Evolutionary conservation across 2,329 filamentous ascomycete species (phyloP), one percentile per base, ranked within the genome.

Genomic region (Diaporthe eres): DNA sequence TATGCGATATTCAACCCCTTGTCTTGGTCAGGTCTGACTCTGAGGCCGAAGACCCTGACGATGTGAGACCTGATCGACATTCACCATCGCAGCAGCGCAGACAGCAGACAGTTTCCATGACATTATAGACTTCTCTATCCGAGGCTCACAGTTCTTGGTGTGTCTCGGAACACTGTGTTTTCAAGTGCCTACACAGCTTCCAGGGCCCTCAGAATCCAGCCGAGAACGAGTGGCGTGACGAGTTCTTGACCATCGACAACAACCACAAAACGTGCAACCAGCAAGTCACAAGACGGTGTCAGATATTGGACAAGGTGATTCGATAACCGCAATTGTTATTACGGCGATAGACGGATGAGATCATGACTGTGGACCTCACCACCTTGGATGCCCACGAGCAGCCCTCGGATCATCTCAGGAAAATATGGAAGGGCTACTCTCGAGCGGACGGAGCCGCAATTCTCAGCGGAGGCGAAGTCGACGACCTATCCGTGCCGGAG

Each of bases 381-480:
- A 86, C 88, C 28, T 86, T 96, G 3, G 94, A 98, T 84, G 93
- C 95, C 39, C 91, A 96, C 82, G 92, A 95, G 83, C 92, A 92
- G 79, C 94, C 95, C 2, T 94, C 95, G 4, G 90, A 92, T 17
- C 84, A 87, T 68, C 87, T 98, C 78, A 92, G 92, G 77, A 86
- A 89, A 61, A 86, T 92, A 72, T 98, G 95, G 90, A 98, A 98
- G 83, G 86, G 85, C 57, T 95, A 93, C 79, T 91, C 93, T 34
- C 93, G 90, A 78, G 87, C 91, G 51, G 89, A 92, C 0, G 83
- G 88, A 4, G 80, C 84, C 10, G 86, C 87, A 1, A 83, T 94
- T n/a, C 80, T 87, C 9, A 79, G 85, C 13, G 89, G 92, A 78
- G 84, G 88, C 28, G 86, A 89, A 22, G 89, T 94, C 77, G 87